A percentile compares a stretch with the other conserved stretches of the same genome.
Evolutionary conservation across 352 stramenopile species (phyloP).

Genomic region (Phytophthora citrophthora): DNA sequence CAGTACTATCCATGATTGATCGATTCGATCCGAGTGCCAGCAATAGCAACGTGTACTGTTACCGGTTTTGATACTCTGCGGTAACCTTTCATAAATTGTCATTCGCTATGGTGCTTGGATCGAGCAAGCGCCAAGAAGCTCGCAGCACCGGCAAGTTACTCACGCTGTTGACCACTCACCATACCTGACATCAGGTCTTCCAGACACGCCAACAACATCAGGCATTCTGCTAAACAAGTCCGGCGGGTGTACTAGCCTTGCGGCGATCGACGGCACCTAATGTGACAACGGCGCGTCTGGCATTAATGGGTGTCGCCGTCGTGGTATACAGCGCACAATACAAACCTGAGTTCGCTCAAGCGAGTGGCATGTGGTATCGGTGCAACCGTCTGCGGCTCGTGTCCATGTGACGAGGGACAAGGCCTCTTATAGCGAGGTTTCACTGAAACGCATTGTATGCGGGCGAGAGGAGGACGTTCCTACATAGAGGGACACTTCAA

Average conservation of each 20-base stretch:
- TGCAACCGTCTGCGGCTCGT: slow-evolving; percentile 16
- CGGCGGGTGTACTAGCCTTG: not conserved
- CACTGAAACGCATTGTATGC: slow-evolving; percentile 4
- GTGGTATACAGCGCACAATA: slow-evolving; percentile 5
- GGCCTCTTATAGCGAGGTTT: slow-evolving; percentile 2
- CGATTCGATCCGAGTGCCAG: not conserved
- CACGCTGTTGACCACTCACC: not conserved
- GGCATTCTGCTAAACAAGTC: not conserved
- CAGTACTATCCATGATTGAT: slow-evolving; percentile 2
- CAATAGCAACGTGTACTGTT: too few relatives aligned
- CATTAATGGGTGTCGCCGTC: slow-evolving; percentile 10
- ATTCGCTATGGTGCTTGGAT: too few relatives aligned
- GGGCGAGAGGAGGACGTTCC: not conserved
- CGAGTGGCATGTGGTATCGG: slow-evolving; percentile 13
- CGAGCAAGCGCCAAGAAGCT: not conserved
- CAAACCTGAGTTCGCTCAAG: slow-evolving; percentile 9
- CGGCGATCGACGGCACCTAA: slow-evolving; percentile 3
- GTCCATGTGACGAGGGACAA: slow-evolving; percentile 15
- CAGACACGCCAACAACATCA: not conserved
- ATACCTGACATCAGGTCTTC: too few relatives aligned
- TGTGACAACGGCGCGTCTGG: slow-evolving; percentile 2
- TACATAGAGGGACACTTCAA: slow-evolving; percentile 15
- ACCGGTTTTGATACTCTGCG: too few relatives aligned
- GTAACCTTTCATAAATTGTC: too few relatives aligned
- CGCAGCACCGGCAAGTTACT: slow-evolving; percentile 8